Evolutionary conservation across 176 grass and related monocot genomes (phyloP).

Genomic region (Rhynchospora tenuis): DNA sequence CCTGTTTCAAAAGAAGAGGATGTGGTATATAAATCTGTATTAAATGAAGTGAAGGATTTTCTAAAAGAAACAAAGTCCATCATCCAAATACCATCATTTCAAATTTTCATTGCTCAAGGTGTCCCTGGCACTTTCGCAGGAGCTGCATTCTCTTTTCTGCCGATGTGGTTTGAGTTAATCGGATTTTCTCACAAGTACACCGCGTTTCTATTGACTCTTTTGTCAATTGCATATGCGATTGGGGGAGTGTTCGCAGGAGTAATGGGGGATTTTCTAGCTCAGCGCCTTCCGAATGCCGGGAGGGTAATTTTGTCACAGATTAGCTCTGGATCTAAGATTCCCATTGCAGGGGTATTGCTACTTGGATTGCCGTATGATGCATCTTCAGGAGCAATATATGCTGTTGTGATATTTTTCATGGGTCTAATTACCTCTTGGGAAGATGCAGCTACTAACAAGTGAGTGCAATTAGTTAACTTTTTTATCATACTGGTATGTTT

Average conservation of each 20-base stretch:
- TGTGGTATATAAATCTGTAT: neutral
- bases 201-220: constrained; percentile 53
- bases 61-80: constrained; percentile 39
- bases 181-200: constrained; percentile 61
- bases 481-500: neutral
- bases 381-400: constrained; percentile 32
- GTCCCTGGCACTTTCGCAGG: constrained; percentile 54
- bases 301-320: constrained; percentile 73
- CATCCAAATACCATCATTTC: constrained; percentile 53
- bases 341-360: constrained; percentile 56
- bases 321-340: constrained; percentile 52
- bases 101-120: constrained; percentile 66
- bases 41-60: constrained; percentile 33
- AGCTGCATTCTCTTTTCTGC: constrained; percentile 56
- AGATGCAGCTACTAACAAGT: constrained; percentile 53
- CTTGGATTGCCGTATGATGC: constrained; percentile 42
- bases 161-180: constrained; percentile 81
- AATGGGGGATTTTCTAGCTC: constrained; percentile 45
- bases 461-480: neutral
- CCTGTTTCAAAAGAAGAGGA: neutral
- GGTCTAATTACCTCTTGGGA: constrained; percentile 54
- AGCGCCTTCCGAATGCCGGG: constrained; percentile 39
- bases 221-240: constrained; percentile 44
- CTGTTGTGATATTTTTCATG: constrained; percentile 42
- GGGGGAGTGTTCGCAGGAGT: constrained; percentile 57